Percentiles rank a stretch among this genome's conserved stretches.
Evolutionary conservation across 1,284 basidiomycete genomes (phyloP).

Genomic region (Sparassis latifolia): DNA sequence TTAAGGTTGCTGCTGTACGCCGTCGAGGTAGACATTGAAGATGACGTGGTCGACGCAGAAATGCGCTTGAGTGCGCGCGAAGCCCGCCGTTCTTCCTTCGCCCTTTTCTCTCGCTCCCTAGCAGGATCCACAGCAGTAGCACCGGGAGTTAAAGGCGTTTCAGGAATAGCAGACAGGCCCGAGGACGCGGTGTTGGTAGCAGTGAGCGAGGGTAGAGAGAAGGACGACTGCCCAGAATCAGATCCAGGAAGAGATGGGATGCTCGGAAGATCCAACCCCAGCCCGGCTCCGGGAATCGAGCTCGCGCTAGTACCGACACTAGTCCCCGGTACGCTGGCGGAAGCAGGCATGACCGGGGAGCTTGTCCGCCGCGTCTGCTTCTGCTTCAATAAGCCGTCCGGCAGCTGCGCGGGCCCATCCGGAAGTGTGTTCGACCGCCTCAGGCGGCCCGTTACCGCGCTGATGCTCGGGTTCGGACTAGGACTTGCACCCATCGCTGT

Average conservation of each 20-base stretch:
- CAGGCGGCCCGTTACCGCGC: conserved; percentile 1
- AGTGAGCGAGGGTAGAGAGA: conserved; percentile 20
- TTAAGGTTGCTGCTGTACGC: conserved; percentile 16
- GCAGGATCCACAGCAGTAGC: conserved; percentile 4
- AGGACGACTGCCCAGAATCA: conserved; percentile 6
- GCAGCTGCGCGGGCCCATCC: conserved; percentile 5
- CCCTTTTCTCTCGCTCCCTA: conserved; percentile 7
- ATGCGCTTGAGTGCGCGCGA: conserved; percentile 31
- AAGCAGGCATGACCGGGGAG: conserved; percentile 20
- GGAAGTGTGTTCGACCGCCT: conserved; percentile 22
- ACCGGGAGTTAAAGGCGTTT: conserved; percentile 8
- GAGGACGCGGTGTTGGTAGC: conserved; percentile 17
- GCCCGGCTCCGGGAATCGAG: conserved; percentile 2
- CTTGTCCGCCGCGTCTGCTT: conserved; percentile 21
- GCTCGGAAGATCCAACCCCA: conserved; percentile 13
- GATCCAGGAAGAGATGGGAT: conserved; percentile 10
- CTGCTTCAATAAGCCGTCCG: conserved; percentile 6
- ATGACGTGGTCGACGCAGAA: conserved; percentile 18
- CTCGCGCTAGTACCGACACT: background rate
- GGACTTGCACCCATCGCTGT: conserved; percentile 4
- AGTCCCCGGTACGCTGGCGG: background rate
- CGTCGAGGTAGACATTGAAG: conserved; percentile 7
- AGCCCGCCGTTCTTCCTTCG: conserved; percentile 28
- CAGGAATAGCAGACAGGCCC: conserved; percentile 22
- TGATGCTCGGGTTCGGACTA: background rate